Evolutionary conservation across 805 yeast species (phyloP), one percentile per base, ranked within the genome.

Genomic region (Suhomyces sp.): DNA sequence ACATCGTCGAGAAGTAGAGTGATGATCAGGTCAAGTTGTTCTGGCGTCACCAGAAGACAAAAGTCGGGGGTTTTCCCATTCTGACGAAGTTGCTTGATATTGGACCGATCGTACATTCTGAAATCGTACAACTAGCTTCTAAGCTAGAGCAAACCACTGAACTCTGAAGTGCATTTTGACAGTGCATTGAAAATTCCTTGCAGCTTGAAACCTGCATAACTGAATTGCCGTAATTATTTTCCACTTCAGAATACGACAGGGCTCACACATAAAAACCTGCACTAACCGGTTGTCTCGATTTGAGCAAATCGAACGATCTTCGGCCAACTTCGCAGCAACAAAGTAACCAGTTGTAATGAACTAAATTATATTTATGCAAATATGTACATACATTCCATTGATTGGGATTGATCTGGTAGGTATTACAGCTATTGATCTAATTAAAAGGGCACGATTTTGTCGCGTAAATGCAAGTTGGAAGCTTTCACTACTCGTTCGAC

Each of bases 401-500:
- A 17, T n/a, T n/a, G n/a, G 20, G 20, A 35, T 35, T 35, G 20
- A 19, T 19, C 41, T 37, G 22, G 40, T 3, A 4, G 19, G 19
- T 19, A 37, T 17, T 37, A 37, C 41, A 37, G 41, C 12, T 4
- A 27, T 17, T 37, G 6, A 37, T 19, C 41, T 22, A 13, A 12
- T 22, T 41, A 6, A 20, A 13, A 41, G 20, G 33, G 46, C 33
- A 43, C 46, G 12, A 46, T 33, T 13, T 46, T 52, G 21, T 49
- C 55, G 13, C 50, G 44, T 5, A 53, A 25, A 31, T 51, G 46
- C 41, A 55, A 41, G 29, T 53, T 57, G 39, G 59, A 58, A 2
- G 47, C 50, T 24, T 44, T 45, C 12, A 56, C 46, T 29, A 64
- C 56, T 47, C 57, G 53, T 46, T 55, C 61, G 27, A 64, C 55